Conservation (phyloP, 257 asterid genomes). For the Penstemon newberryi region DNA sequence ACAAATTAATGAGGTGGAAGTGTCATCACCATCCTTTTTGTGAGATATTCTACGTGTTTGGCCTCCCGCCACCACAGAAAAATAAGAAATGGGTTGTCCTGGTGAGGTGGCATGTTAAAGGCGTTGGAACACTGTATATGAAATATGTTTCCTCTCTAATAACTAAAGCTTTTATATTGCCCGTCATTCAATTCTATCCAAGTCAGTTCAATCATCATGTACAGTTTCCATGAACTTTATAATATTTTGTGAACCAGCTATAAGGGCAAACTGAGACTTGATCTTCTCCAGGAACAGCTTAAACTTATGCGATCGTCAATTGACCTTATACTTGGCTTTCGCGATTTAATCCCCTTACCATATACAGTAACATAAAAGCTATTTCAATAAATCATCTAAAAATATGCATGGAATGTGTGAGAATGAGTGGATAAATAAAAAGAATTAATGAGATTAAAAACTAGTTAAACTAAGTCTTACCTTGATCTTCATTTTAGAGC, state of each 20-base stretch:
- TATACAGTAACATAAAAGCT: not conserved
- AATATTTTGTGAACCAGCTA: no score
- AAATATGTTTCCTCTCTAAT: no score
- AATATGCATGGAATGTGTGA: constrained; percentile 1
- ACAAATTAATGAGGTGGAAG: constrained; percentile 1
- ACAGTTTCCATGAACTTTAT: no score
- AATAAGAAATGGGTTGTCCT: no score
- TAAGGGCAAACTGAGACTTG: not conserved
- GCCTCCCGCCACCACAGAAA: not conserved
- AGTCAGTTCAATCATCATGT: no score
- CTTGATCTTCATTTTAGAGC: constrained; percentile 75
- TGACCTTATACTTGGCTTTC: not conserved
- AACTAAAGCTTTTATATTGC: no score
- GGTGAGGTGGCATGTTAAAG: not conserved
- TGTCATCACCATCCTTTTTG: not conserved
- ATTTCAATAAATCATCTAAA: not conserved
- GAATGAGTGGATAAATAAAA: not conserved
- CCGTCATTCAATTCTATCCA: no score
- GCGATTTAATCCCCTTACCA: not conserved
- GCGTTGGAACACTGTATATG: no score
- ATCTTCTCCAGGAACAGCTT: constrained; percentile 1
- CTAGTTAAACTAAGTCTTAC: constrained; percentile 39
- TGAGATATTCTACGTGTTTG: not conserved
- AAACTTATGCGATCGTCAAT: not conserved
- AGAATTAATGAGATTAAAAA: constrained; percentile 2